phyloP scores from a whole-genome alignment of 164 flowering plant species.

The Taxillus chinensis region DNA sequence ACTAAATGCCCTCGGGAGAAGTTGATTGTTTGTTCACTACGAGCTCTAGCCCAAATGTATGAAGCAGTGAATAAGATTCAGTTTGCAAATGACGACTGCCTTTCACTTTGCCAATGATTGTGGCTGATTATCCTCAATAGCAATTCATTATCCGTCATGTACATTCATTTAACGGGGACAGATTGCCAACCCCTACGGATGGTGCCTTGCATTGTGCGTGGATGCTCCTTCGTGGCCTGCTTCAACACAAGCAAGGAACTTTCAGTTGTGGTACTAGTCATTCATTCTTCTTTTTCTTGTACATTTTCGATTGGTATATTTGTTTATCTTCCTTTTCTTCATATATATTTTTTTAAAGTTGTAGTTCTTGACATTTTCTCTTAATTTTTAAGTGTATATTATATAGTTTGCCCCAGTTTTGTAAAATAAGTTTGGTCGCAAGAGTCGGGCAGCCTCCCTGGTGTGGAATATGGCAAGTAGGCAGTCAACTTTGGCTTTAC shows the following conservation, averaged over 20 bases:
- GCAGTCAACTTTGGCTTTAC: too few species aligned
- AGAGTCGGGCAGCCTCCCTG: neutral
- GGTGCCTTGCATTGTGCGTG: constrained; percentile 1
- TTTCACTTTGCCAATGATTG: constrained; percentile 11
- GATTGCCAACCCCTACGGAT: neutral
- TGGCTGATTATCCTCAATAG: constrained; percentile 6
- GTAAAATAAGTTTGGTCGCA: neutral
- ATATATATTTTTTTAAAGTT: too few species aligned
- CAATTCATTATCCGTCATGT: neutral
- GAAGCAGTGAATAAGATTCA: constrained; percentile 8
- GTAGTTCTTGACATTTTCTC: neutral
- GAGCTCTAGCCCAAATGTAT: constrained; percentile 1
- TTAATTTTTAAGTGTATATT: neutral
- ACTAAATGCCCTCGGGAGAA: constrained; percentile 21
- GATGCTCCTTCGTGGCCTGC: neutral
- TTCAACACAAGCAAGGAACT: neutral
- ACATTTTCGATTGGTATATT: neutral
- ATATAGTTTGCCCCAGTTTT: neutral
- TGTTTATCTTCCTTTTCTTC: neutral
- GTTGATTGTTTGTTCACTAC: constrained; percentile 7
- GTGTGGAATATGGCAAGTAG: too few species aligned
- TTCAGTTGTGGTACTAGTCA: constrained; percentile 6
- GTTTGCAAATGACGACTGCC: constrained; percentile 4
- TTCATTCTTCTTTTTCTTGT: neutral
- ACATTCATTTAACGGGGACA: neutral